phyloP scores from a whole-genome alignment of 192 early-diverging fungal genomes.

The Thoreauomyces humboldtii region DNA sequence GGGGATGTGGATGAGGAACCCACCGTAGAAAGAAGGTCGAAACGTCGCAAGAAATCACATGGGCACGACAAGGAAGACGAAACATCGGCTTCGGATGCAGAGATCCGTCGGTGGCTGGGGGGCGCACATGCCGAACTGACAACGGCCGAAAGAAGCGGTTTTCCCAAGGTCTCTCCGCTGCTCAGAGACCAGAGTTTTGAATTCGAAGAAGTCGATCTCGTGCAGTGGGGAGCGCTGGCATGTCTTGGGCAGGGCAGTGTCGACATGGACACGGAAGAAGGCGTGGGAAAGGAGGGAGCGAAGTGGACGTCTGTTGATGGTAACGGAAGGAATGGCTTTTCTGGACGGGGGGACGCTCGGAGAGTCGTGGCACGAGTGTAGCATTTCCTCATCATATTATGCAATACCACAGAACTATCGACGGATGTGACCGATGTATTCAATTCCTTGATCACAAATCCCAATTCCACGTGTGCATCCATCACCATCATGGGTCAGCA shows the following conservation, averaged over 20 bases:
- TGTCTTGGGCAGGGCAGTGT: not conserved
- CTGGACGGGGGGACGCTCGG: not conserved
- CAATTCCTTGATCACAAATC: slow-evolving; percentile 7
- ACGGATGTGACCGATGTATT: slow-evolving; percentile 6
- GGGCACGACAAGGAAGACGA: not conserved
- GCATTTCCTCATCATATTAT: not conserved
- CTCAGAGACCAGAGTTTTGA: not conserved
- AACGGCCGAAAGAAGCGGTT: too few relatives aligned
- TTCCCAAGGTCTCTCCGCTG: not conserved
- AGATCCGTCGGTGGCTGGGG: not conserved
- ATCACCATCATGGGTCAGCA: slow-evolving; percentile 7
- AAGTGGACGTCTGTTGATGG: not conserved
- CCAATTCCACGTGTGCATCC: not conserved
- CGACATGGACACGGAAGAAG: not conserved
- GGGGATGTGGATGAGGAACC: not conserved
- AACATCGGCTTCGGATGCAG: not conserved
- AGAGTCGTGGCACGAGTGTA: not conserved
- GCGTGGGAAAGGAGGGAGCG: too few relatives aligned
- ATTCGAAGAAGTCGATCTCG: not conserved
- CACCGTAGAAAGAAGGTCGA: too few relatives aligned
- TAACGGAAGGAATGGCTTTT: not conserved
- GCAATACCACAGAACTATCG: not conserved
- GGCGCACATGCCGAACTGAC: not conserved
- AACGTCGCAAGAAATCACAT: not conserved
- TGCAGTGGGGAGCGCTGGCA: not conserved